A percentile compares a stretch with the other conserved stretches of the same genome.
phyloP scores from a whole-genome alignment of 202 grass and related monocot genomes.

The Dendrocalamus latiflorus region DNA sequence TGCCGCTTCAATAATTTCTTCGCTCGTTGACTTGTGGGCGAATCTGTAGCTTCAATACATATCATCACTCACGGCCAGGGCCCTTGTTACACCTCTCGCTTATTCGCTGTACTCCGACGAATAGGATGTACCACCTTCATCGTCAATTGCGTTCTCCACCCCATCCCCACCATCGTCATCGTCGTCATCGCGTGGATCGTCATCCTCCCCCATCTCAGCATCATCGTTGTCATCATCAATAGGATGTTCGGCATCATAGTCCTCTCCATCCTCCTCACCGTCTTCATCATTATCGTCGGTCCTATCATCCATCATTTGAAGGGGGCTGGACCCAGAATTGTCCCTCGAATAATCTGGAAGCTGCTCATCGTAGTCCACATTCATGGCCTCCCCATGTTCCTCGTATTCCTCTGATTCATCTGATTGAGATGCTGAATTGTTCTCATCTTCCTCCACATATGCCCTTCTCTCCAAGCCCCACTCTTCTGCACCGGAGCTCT shows the following conservation, averaged over 20 bases:
- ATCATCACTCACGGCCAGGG: background rate
- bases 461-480: constrained; percentile 60
- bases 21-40: background rate
- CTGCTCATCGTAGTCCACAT: constrained; percentile 60
- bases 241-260: constrained; percentile 29
- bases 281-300: constrained; percentile 48
- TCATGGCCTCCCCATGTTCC: constrained; percentile 53
- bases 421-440: constrained; percentile 36
- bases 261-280: constrained; percentile 39
- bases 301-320: constrained; percentile 51
- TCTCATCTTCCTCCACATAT: constrained; percentile 46
- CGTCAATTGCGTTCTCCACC: constrained; percentile 32
- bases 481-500: constrained; percentile 70
- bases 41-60: background rate
- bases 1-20: background rate
- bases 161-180: constrained; percentile 12
- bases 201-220: constrained; percentile 29
- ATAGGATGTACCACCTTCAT: constrained; percentile 46
- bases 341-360: constrained; percentile 41
- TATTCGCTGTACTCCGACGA: constrained; percentile 60
- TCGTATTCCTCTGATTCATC: constrained; percentile 47
- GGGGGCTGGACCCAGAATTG: constrained; percentile 34
- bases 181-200: constrained; percentile 18
- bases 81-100: background rate
- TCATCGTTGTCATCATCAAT: constrained; percentile 17